Percentiles rank a stretch among this genome's conserved stretches.
These are phyloP conservation scores for Metschnikowia noctiluminum DNA, from an alignment of 805 yeast species.

Conservation along the genomic window DNA sequence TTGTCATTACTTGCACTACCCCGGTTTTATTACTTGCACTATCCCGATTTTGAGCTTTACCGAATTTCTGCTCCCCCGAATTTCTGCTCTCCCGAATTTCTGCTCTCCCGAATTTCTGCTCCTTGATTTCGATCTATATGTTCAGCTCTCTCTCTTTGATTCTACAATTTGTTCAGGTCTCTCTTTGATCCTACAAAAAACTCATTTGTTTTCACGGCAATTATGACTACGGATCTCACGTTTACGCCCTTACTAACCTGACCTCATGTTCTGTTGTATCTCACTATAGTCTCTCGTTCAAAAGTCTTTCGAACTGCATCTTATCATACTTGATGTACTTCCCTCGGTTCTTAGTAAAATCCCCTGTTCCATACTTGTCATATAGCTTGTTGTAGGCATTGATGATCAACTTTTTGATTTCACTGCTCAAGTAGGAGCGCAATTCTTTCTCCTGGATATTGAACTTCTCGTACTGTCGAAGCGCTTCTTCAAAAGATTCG, in stretches of 20 bases:
- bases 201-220: neutral
- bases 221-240: too few relatives aligned
- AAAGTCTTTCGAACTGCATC: slow-evolving; percentile 38
- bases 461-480: slow-evolving; percentile 60
- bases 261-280: neutral
- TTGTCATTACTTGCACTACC: too few relatives aligned
- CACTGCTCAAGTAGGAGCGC: slow-evolving; percentile 61
- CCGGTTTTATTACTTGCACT: too few relatives aligned
- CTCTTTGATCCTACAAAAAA: neutral
- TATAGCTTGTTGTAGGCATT: slow-evolving; percentile 86
- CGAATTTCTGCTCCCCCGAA: too few relatives aligned
- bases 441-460: slow-evolving; percentile 65
- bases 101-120: too few relatives aligned
- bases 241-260: neutral
- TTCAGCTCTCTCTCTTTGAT: too few relatives aligned
- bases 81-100: too few relatives aligned
- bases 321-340: slow-evolving; percentile 69
- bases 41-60: too few relatives aligned
- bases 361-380: slow-evolving; percentile 68
- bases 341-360: slow-evolving; percentile 64
- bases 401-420: slow-evolving; percentile 67
- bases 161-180: too few relatives aligned
- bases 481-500: slow-evolving; percentile 74
- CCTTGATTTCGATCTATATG: too few relatives aligned
- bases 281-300: slow-evolving; percentile 16